Percentiles rank a stretch among this genome's conserved stretches.
Conservation (phyloP, 768 basidiomycete species). For the Lepiota brunneoincarnata region DNA sequence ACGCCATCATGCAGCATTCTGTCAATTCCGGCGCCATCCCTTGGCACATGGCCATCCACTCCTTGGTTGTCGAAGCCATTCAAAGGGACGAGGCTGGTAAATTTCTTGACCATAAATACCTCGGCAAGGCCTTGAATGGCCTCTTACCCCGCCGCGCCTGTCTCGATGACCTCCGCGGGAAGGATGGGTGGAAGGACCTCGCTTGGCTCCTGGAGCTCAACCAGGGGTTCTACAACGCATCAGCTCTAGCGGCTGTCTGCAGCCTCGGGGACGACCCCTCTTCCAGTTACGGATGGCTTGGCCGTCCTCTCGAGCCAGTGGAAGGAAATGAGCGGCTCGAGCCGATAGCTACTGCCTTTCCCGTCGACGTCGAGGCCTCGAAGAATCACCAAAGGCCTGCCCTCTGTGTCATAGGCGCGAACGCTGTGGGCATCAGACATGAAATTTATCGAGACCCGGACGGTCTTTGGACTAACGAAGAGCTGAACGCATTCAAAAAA, state of each 20-base stretch:
- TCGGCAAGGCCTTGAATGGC: slow-evolving; percentile 24
- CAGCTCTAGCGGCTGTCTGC: slow-evolving; percentile 22
- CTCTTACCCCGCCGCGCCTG: slow-evolving; percentile 20
- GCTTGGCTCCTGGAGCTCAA: slow-evolving; percentile 25
- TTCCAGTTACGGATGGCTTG: slow-evolving; percentile 11
- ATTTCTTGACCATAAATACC: slow-evolving; percentile 16
- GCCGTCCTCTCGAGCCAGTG: slow-evolving; percentile 7
- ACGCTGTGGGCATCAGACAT: slow-evolving; percentile 12
- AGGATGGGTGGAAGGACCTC: slow-evolving; percentile 24
- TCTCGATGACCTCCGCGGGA: slow-evolving; percentile 11
- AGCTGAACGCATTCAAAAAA: slow-evolving; percentile 2
- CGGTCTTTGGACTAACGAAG: background rate
- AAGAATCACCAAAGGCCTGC: background rate
- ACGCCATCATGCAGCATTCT: slow-evolving; percentile 20
- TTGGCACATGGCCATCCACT: slow-evolving; percentile 22
- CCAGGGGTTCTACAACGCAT: slow-evolving; percentile 24
- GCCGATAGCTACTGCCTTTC: slow-evolving; percentile 7
- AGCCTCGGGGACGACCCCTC: slow-evolving; percentile 7
- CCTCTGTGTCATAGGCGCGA: slow-evolving; percentile 12
- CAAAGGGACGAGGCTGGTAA: slow-evolving; percentile 17
- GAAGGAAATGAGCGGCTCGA: slow-evolving; percentile 12
- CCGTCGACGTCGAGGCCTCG: background rate
- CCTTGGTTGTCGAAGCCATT: slow-evolving; percentile 21
- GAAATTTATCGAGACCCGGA: slow-evolving; percentile 1
- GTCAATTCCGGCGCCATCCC: slow-evolving; percentile 16